Evolutionary conservation across 352 stramenopile genomes (phyloP).

Genomic region (Peronospora destructor): DNA sequence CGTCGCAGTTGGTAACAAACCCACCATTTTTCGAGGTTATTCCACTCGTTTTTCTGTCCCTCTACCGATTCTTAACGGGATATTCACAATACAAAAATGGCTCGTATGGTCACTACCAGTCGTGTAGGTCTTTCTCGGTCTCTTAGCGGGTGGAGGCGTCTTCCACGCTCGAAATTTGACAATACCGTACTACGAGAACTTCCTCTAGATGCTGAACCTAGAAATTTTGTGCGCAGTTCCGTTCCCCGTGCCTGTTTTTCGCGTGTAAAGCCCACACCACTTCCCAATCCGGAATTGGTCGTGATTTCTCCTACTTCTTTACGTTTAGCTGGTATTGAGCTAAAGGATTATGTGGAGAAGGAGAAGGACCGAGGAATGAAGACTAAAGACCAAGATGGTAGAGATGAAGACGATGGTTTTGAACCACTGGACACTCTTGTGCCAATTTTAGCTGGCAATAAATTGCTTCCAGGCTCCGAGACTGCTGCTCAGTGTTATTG

Average conservation of each 20-base stretch:
- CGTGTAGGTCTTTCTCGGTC: constrained; percentile 12
- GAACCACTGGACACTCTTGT: constrained; percentile 39
- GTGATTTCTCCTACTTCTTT: constrained; percentile 43
- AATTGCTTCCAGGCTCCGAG: constrained; percentile 62
- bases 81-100: too few relatives aligned
- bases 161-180: constrained; percentile 36
- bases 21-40: too few relatives aligned
- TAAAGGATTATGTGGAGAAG: constrained; percentile 9
- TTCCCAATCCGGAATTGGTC: constrained; percentile 54
- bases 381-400: neutral
- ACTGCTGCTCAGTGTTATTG: constrained; percentile 87
- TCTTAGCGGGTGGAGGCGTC: constrained; percentile 40
- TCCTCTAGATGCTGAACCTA: constrained; percentile 44
- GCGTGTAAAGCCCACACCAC: constrained; percentile 49
- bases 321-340: constrained; percentile 53
- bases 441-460: constrained; percentile 65
- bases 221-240: constrained; percentile 44
- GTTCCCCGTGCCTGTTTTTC: constrained; percentile 60
- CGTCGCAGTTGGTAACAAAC: too few relatives aligned
- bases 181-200: constrained; percentile 60
- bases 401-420: constrained; percentile 17
- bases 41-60: too few relatives aligned
- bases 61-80: too few relatives aligned
- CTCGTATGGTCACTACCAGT: constrained; percentile 5
- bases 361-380: neutral